phyloP scores from a whole-genome alignment of 306 rosid genomes.

The Vigna hirtella region DNA sequence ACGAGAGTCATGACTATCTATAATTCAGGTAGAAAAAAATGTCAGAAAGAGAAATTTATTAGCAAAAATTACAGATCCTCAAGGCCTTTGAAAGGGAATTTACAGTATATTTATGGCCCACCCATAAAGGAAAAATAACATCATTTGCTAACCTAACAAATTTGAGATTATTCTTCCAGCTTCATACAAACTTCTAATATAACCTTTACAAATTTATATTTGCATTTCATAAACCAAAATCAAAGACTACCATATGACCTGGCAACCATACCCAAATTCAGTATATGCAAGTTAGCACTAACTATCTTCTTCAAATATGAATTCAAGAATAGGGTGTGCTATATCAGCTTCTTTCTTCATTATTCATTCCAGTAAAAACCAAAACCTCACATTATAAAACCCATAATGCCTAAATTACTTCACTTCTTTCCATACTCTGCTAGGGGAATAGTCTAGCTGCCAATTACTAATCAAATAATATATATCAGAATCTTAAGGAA shows the following conservation, averaged over 20 bases:
- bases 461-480: slow-evolving; percentile 29
- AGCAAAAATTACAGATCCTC: neutral
- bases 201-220: slow-evolving; percentile 1
- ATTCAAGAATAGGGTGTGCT: neutral
- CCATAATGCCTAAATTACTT: slow-evolving; percentile 5
- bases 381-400: slow-evolving; percentile 12
- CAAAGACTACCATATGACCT: slow-evolving; percentile 1
- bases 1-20: slow-evolving; percentile 18
- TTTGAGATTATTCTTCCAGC: neutral
- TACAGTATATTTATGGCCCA: slow-evolving; percentile 8
- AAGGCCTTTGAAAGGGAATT: too few species aligned
- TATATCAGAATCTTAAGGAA: slow-evolving; percentile 8
- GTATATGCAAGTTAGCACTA: neutral
- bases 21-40: slow-evolving; percentile 15
- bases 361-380: slow-evolving; percentile 5
- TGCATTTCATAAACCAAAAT: slow-evolving; percentile 4
- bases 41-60: neutral
- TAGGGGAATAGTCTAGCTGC: neutral
- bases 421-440: slow-evolving; percentile 18
- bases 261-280: slow-evolving; percentile 7
- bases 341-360: slow-evolving; percentile 25
- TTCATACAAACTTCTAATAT: neutral
- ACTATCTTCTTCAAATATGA: slow-evolving; percentile 12
- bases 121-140: neutral
- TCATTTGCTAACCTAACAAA: slow-evolving; percentile 15